Percentiles rank a stretch among this genome's conserved stretches.
phyloP scores from a whole-genome alignment of 163 green algal species.

The Prototheca wickerhamii region DNA sequence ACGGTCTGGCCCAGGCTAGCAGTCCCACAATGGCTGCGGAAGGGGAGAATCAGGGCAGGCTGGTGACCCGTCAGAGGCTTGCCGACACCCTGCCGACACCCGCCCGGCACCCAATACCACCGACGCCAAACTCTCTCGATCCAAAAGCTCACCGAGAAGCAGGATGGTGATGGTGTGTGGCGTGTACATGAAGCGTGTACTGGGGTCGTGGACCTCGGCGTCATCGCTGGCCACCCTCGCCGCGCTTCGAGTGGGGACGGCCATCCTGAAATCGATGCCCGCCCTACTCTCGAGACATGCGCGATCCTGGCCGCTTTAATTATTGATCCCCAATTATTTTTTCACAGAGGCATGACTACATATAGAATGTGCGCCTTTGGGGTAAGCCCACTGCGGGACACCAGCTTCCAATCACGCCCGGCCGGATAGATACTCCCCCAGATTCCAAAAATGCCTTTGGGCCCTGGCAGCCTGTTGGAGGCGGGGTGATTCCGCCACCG shows the following conservation, averaged over 20 bases:
- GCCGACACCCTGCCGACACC: not conserved
- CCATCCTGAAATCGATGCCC: not conserved
- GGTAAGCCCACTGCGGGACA: not conserved
- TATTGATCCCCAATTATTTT: no score
- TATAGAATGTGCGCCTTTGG: no score
- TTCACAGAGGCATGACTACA: no score
- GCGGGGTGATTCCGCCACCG: no score
- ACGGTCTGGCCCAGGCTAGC: slow-evolving; percentile 38
- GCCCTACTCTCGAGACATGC: not conserved
- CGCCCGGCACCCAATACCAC: not conserved
- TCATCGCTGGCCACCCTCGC: not conserved
- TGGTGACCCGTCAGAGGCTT: not conserved
- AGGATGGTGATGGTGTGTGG: slow-evolving; percentile 56
- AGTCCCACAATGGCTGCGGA: slow-evolving; percentile 40
- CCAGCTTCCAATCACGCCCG: not conserved
- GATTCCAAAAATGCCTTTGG: no score
- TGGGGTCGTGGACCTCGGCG: slow-evolving; percentile 44
- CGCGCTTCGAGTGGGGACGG: no score
- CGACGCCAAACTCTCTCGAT: not conserved
- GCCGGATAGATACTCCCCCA: not conserved
- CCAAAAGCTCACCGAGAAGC: slow-evolving; percentile 31
- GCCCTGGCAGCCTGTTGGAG: no score
- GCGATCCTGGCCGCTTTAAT: not conserved
- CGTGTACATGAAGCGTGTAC: slow-evolving; percentile 56
- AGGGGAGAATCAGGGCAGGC: not conserved